Conservation (phyloP, 2,329 filamentous ascomycete genomes). For the Xylariales sp. region DNA sequence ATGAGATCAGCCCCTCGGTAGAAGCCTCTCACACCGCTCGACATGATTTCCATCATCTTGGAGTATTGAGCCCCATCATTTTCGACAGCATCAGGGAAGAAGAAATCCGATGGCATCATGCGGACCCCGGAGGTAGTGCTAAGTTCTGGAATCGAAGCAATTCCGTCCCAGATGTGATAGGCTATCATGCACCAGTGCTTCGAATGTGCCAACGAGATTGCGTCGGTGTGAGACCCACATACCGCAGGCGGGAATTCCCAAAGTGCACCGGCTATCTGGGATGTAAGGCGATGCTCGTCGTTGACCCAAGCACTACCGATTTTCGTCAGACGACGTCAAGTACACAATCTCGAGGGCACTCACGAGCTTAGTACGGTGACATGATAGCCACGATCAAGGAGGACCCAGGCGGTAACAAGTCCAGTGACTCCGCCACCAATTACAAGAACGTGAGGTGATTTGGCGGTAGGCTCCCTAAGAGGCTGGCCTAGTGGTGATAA, state of each 20-base stretch:
- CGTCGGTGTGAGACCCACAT: constrained; percentile 38
- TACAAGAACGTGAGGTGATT: constrained; percentile 25
- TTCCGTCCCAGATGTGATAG: constrained; percentile 36
- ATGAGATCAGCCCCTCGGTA: constrained; percentile 29
- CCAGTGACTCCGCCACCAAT: constrained; percentile 28
- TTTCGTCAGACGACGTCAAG: not conserved
- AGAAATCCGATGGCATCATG: constrained; percentile 34
- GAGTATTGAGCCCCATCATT: constrained; percentile 26
- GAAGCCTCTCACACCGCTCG: constrained; percentile 33
- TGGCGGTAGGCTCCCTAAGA: constrained; percentile 20
- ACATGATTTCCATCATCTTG: constrained; percentile 36
- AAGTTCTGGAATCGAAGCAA: constrained; percentile 29
- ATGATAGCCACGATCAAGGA: constrained; percentile 38
- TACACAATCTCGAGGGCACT: not conserved
- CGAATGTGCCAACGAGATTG: constrained; percentile 33
- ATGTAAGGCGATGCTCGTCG: constrained; percentile 34
- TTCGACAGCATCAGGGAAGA: constrained; percentile 31
- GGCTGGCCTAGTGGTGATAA: constrained; percentile 24
- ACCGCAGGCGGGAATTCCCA: constrained; percentile 43
- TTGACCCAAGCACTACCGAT: constrained; percentile 32
- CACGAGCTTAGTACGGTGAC: constrained; percentile 36
- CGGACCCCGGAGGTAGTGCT: constrained; percentile 30
- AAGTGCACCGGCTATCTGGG: constrained; percentile 41
- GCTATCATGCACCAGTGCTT: constrained; percentile 36
- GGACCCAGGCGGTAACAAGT: constrained; percentile 33